A percentile compares a stretch with the other conserved stretches of the same genome.
phyloP scores from a whole-genome alignment of 2,329 filamentous ascomycete species.

The Exserohilum turcica region DNA sequence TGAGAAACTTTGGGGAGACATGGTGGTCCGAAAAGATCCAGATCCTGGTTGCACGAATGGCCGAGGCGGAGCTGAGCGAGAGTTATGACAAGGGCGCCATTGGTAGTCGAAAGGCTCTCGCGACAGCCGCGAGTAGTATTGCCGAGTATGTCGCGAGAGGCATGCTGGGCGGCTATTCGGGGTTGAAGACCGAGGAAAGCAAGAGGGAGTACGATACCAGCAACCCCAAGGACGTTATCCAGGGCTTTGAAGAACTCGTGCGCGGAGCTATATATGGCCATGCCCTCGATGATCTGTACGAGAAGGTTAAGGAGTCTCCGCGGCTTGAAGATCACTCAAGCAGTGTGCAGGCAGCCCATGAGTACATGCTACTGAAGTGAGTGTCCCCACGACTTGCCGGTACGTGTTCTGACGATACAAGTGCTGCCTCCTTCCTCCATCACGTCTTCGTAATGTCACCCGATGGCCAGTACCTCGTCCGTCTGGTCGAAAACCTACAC shows the following conservation, averaged over 20 bases:
- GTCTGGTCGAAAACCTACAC: constrained; percentile 72
- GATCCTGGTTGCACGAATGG: constrained; percentile 53
- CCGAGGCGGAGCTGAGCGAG: constrained; percentile 73
- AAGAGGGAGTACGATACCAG: constrained; percentile 60
- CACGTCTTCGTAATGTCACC: constrained; percentile 74
- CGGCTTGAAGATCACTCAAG: constrained; percentile 68
- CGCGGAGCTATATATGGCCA: constrained; percentile 71
- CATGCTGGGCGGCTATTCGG: constrained; percentile 65
- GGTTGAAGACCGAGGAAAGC: constrained; percentile 40
- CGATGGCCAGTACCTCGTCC: constrained; percentile 75
- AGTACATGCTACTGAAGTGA: constrained; percentile 74
- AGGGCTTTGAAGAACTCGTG: constrained; percentile 70
- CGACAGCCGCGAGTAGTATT: constrained; percentile 71
- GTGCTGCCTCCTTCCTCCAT: constrained; percentile 74
- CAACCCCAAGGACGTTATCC: constrained; percentile 64
- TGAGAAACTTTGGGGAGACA: constrained; percentile 62
- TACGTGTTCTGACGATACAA: constrained; percentile 39
- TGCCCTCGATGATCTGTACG: constrained; percentile 68
- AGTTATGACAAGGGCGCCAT: constrained; percentile 80
- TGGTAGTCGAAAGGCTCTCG: constrained; percentile 74
- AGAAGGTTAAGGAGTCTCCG: constrained; percentile 63
- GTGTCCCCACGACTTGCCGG: constrained; percentile 28
- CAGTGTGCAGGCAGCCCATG: constrained; percentile 66
- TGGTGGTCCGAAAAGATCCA: constrained; percentile 52
- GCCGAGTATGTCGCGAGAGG: constrained; percentile 72